These are phyloP conservation scores for Saksenaea oblongispora DNA, from an alignment of 371 early-diverging fungal species.

Conservation along the genomic window DNA sequence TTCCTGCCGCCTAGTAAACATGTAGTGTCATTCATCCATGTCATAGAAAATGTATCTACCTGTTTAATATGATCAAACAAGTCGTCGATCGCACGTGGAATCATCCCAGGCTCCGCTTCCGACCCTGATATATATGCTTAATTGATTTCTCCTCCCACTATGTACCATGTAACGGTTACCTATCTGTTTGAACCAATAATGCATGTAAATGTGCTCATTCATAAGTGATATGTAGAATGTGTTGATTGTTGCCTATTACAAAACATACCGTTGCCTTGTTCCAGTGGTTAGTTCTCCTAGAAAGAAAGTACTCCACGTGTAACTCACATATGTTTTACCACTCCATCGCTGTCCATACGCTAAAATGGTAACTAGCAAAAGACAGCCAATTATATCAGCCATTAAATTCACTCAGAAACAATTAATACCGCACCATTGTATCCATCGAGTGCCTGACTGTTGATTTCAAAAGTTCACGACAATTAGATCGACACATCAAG, in stretches of 20 bases:
- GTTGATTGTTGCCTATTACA: slow-evolving; percentile 30
- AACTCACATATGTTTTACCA: slow-evolving; percentile 74
- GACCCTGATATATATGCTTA: slow-evolving; percentile 31
- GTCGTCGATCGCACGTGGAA: slow-evolving; percentile 52
- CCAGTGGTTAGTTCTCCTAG: background rate
- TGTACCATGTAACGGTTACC: slow-evolving; percentile 16
- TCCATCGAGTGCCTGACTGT: slow-evolving; percentile 14
- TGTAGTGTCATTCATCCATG: background rate
- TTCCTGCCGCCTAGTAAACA: slow-evolving; percentile 39
- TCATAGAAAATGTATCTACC: slow-evolving; percentile 16
- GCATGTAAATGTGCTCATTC: background rate
- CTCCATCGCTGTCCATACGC: slow-evolving; percentile 84
- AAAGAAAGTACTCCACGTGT: background rate
- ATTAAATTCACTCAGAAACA: background rate
- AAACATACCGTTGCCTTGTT: background rate
- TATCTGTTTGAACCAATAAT: slow-evolving; percentile 6
- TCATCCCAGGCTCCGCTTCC: slow-evolving; percentile 56
- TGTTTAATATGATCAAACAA: slow-evolving; percentile 55
- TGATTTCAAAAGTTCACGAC: background rate
- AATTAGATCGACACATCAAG: background rate
- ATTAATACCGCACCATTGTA: slow-evolving; percentile 17
- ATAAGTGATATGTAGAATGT: background rate
- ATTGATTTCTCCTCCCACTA: background rate
- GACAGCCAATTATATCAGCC: background rate
- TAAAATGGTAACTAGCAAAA: slow-evolving; percentile 65